These are phyloP conservation scores for Gymnopilus junonius DNA, from an alignment of 768 basidiomycete species.

Conservation along the genomic window DNA sequence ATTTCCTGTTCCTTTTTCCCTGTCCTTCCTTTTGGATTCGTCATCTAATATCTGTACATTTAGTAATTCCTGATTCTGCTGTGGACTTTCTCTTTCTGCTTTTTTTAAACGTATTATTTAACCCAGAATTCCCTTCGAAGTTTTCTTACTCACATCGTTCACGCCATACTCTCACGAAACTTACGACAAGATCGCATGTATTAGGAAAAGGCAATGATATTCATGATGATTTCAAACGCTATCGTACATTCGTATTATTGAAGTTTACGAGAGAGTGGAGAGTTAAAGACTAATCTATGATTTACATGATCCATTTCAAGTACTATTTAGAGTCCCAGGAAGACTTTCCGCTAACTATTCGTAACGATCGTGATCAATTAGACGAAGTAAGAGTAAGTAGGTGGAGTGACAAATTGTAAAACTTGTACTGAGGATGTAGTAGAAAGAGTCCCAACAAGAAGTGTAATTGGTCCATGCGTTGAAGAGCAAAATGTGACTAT, in stretches of 20 bases:
- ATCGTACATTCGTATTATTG: background rate
- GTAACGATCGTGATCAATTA: background rate
- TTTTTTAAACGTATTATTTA: background rate
- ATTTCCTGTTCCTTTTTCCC: background rate
- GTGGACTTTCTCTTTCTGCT: background rate
- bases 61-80: background rate
- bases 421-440: background rate
- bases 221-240: background rate
- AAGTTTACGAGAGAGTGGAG: background rate
- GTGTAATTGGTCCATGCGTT: background rate
- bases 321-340: background rate
- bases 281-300: background rate
- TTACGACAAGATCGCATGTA: conserved; percentile 2
- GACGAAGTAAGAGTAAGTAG: background rate
- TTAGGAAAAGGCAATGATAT: background rate
- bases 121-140: background rate
- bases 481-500: background rate
- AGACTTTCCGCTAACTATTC: background rate
- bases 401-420: background rate
- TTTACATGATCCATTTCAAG: background rate
- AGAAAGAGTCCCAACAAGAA: background rate
- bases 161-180: background rate
- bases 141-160: background rate
- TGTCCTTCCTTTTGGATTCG: background rate
- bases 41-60: background rate